Conservation (phyloP, 2,329 filamentous ascomycete genomes). For the Scleromitrula shiraiana region DNA sequence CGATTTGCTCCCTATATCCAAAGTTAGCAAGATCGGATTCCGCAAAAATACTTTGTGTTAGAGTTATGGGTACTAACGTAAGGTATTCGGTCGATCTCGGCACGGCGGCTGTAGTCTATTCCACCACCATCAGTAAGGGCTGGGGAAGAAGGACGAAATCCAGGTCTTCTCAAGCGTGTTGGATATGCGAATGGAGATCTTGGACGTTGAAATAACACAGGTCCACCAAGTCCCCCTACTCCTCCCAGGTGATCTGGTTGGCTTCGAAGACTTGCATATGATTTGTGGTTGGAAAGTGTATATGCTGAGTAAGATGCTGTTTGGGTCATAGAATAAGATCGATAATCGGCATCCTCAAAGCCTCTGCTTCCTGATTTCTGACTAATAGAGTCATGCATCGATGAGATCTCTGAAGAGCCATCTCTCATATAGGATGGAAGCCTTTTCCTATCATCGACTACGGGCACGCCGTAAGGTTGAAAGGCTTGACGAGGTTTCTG, state of each 20-base stretch:
- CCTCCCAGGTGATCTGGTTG: no score
- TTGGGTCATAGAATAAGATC: conserved; percentile 47
- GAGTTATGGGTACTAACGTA: conserved; percentile 19
- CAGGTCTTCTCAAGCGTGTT: conserved; percentile 47
- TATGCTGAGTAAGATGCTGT: conserved; percentile 32
- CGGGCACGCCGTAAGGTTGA: conserved; percentile 21
- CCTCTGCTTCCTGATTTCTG: conserved; percentile 35
- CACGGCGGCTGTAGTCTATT: conserved; percentile 27
- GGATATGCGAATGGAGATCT: conserved; percentile 53
- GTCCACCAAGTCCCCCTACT: no score
- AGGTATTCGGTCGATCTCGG: conserved; percentile 26
- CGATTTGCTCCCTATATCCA: conserved; percentile 16
- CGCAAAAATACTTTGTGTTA: not conserved
- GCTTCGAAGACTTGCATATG: conserved; percentile 41
- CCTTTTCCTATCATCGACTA: conserved; percentile 36
- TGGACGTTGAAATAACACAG: conserved; percentile 39
- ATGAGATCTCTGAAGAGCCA: conserved; percentile 46
- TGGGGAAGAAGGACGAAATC: conserved; percentile 31
- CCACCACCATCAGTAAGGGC: conserved; percentile 28
- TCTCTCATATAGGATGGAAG: conserved; percentile 40
- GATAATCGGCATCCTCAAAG: conserved; percentile 37
- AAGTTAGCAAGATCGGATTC: not conserved
- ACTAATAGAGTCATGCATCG: conserved; percentile 46
- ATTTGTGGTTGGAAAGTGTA: conserved; percentile 39
- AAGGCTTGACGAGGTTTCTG: conserved; percentile 17